A percentile compares a stretch with the other conserved stretches of the same genome.
Conservation (phyloP, 2,329 filamentous ascomycete genomes). For the Pezicula carpinea region DNA sequence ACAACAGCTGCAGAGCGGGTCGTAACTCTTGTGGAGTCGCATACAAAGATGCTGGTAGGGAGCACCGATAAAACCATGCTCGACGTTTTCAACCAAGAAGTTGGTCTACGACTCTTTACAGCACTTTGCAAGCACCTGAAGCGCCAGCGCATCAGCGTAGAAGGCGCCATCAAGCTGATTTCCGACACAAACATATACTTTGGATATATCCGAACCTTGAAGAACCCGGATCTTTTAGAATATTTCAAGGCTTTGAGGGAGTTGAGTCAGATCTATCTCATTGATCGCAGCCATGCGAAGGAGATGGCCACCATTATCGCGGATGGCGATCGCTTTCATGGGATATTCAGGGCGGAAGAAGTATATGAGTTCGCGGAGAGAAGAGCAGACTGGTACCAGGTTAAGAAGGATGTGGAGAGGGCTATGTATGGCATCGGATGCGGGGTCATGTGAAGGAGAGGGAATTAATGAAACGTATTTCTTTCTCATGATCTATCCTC, state of each 20-base stretch:
- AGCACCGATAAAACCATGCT: slow-evolving; percentile 98
- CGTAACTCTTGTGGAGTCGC: slow-evolving; percentile 78
- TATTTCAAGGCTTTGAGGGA: slow-evolving; percentile 93
- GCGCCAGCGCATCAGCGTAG: slow-evolving; percentile 84
- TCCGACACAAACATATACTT: slow-evolving; percentile 96
- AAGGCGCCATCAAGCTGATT: slow-evolving; percentile 87
- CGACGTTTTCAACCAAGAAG: slow-evolving; percentile 97
- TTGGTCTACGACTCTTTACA: slow-evolving; percentile 86
- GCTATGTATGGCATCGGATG: slow-evolving; percentile 98
- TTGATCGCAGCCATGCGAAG: slow-evolving; percentile 80
- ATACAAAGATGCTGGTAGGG: slow-evolving; percentile 88
- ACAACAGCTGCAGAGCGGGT: slow-evolving; percentile 76
- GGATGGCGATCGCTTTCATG: slow-evolving; percentile 82
- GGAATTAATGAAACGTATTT: not conserved
- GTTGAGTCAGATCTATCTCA: slow-evolving; percentile 91
- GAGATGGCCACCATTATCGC: slow-evolving; percentile 95
- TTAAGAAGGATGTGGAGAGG: slow-evolving; percentile 83
- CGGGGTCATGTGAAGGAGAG: slow-evolving; percentile 63
- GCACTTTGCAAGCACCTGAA: slow-evolving; percentile 97
- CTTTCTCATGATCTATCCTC: no score
- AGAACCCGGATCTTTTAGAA: slow-evolving; percentile 76
- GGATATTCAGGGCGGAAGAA: slow-evolving; percentile 91
- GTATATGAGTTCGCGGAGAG: slow-evolving; percentile 96
- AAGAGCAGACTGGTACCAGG: slow-evolving; percentile 90
- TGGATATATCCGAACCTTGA: slow-evolving; percentile 74